Conservation (phyloP, 2,329 filamentous ascomycete species). For the Pseudogymnoascus sp. region DNA sequence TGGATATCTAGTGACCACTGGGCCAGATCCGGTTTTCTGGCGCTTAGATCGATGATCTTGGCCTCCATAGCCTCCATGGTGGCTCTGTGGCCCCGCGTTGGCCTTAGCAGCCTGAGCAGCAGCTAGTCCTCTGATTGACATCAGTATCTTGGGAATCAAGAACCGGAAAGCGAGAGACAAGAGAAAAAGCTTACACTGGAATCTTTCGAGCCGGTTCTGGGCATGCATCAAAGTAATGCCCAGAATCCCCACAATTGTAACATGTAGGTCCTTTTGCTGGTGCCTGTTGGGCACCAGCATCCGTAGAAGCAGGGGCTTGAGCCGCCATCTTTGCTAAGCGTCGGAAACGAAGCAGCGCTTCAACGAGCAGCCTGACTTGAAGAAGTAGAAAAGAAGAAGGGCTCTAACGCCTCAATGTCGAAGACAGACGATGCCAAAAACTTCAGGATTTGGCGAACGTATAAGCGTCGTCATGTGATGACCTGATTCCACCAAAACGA, state of each 20-base stretch:
- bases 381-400: neutral
- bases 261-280: slow-evolving; percentile 27
- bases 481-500: neutral
- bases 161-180: slow-evolving; percentile 9
- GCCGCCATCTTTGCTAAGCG: neutral
- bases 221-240: slow-evolving; percentile 48
- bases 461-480: neutral
- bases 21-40: slow-evolving; percentile 22
- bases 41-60: slow-evolving; percentile 19
- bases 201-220: slow-evolving; percentile 42
- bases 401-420: neutral
- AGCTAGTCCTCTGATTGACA: slow-evolving; percentile 12
- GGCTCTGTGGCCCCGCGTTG: neutral
- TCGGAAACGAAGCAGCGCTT: neutral
- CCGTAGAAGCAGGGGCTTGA: neutral
- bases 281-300: neutral
- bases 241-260: slow-evolving; percentile 46
- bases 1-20: slow-evolving; percentile 19
- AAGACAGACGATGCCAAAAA: neutral
- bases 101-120: slow-evolving; percentile 12
- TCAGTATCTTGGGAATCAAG: slow-evolving; percentile 14
- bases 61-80: slow-evolving; percentile 8
- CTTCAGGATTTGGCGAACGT: neutral
- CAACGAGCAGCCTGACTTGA: neutral
- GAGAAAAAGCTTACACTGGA: slow-evolving; percentile 40